Evolutionary conservation across 495 filamentous ascomycete species (phyloP).

Genomic region (Bryoglossum gracile): DNA sequence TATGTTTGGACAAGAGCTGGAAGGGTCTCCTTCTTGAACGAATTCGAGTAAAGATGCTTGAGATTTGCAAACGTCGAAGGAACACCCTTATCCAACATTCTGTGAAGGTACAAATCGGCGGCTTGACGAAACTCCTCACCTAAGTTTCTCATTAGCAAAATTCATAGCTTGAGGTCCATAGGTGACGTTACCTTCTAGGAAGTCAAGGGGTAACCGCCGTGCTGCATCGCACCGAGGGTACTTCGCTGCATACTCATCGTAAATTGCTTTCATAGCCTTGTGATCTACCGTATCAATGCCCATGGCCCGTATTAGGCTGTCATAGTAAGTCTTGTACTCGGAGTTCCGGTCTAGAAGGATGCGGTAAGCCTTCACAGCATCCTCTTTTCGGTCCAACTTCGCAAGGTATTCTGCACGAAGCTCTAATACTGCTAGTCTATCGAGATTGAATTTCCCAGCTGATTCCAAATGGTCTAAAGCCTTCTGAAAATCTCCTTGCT

Average conservation of each 20-base stretch:
- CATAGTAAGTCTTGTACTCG: slow-evolving; percentile 82
- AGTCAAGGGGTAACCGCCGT: slow-evolving; percentile 79
- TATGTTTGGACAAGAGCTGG: slow-evolving; percentile 76
- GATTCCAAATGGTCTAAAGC: slow-evolving; percentile 83
- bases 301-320: slow-evolving; percentile 61
- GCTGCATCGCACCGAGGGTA: slow-evolving; percentile 79
- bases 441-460: slow-evolving; percentile 67
- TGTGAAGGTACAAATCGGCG: slow-evolving; percentile 71
- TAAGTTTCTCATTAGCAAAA: slow-evolving; percentile 21
- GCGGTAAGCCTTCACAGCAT: slow-evolving; percentile 76
- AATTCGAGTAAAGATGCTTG: slow-evolving; percentile 78
- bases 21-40: slow-evolving; percentile 66
- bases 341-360: slow-evolving; percentile 77
- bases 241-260: slow-evolving; percentile 74
- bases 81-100: slow-evolving; percentile 91
- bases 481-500: slow-evolving; percentile 66
- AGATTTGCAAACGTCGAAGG: slow-evolving; percentile 94
- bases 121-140: slow-evolving; percentile 73
- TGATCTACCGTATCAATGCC: slow-evolving; percentile 55
- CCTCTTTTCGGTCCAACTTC: slow-evolving; percentile 66
- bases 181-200: slow-evolving; percentile 57
- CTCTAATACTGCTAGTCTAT: slow-evolving; percentile 87
- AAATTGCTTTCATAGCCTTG: slow-evolving; percentile 58
- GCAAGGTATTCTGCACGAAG: slow-evolving; percentile 78
- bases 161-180: background rate